Percentiles rank a stretch among this genome's conserved stretches.
phyloP scores from a whole-genome alignment of 176 grass and related monocot genomes.

The Pontederia paniculata region DNA sequence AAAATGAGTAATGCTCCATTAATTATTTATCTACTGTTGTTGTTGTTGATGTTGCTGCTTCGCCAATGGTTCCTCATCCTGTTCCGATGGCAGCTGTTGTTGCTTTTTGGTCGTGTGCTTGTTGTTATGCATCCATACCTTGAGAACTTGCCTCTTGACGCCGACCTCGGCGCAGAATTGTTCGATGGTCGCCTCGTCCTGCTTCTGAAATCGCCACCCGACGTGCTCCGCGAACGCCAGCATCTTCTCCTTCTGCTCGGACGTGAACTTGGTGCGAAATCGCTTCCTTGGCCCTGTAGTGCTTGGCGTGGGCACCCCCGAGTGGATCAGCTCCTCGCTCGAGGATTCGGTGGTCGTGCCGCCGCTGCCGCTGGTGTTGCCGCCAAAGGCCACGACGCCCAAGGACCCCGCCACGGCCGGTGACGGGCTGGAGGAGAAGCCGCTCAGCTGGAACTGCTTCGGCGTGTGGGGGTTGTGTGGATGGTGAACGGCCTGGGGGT shows the following conservation, averaged over 20 bases:
- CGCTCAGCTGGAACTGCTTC: constrained; percentile 2
- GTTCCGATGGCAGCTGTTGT: neutral
- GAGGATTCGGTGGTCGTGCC: constrained; percentile 18
- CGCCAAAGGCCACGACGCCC: constrained; percentile 6
- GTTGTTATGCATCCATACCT: constrained; percentile 99
- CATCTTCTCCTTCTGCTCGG: constrained; percentile 18
- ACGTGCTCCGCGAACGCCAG: constrained; percentile 10
- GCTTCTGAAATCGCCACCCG: constrained; percentile 11
- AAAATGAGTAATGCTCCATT: neutral
- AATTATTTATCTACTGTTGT: neutral
- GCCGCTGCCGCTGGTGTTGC: constrained; percentile 13
- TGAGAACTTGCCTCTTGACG: constrained; percentile 36
- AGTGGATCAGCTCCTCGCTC: constrained; percentile 11
- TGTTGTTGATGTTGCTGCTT: neutral
- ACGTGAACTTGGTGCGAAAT: constrained; percentile 20
- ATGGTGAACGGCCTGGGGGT: neutral
- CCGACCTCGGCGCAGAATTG: constrained; percentile 18
- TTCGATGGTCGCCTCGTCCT: constrained; percentile 5
- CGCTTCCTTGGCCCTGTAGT: neutral
- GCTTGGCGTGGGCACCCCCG: neutral
- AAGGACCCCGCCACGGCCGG: neutral
- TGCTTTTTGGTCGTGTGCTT: constrained; percentile 35
- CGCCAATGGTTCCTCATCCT: neutral
- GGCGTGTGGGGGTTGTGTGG: neutral
- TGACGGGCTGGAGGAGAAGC: constrained; percentile 1